A percentile compares a stretch with the other conserved stretches of the same genome.
phyloP scores from a whole-genome alignment of 2,329 filamentous ascomycete genomes.

The Xylariaceae sp. region DNA sequence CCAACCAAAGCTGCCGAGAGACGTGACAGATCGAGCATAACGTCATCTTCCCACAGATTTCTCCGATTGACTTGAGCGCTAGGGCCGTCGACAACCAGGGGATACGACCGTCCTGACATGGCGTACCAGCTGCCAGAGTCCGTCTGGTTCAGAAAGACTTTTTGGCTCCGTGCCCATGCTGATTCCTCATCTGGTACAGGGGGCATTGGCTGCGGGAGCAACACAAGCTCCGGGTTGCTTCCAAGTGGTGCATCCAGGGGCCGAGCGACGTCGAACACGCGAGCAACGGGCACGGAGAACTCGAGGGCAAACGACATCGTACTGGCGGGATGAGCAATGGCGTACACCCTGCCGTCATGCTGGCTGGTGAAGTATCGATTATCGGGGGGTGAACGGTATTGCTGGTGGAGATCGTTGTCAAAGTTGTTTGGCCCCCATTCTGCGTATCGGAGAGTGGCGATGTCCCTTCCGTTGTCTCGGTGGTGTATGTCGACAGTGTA shows the following conservation, averaged over 20 bases:
- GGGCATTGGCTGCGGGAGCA: constrained; percentile 79
- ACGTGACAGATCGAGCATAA: constrained; percentile 38
- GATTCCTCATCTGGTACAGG: constrained; percentile 47
- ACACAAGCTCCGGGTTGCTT: constrained; percentile 68
- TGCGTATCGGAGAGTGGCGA: constrained; percentile 86
- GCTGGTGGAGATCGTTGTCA: constrained; percentile 78
- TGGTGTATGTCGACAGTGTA: constrained; percentile 85
- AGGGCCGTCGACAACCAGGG: constrained; percentile 68
- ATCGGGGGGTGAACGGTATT: constrained; percentile 77
- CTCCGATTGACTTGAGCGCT: constrained; percentile 40
- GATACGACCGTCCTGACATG: constrained; percentile 80
- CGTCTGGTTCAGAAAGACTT: constrained; percentile 83
- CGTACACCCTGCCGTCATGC: constrained; percentile 78
- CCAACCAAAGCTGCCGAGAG: constrained; percentile 61
- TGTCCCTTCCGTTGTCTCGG: constrained; percentile 62
- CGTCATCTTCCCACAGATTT: constrained; percentile 45
- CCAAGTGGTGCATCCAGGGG: constrained; percentile 59
- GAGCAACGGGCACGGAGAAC: constrained; percentile 71
- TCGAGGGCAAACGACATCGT: constrained; percentile 61
- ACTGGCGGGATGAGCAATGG: constrained; percentile 63
- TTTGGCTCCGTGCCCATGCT: constrained; percentile 51
- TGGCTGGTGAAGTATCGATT: constrained; percentile 83
- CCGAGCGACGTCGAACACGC: constrained; percentile 82
- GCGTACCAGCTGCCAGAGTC: constrained; percentile 89
- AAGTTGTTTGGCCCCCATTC: constrained; percentile 94